Evolutionary conservation across 2,329 filamentous ascomycete species (phyloP).

Genomic region (Fusarium guadeloupense): DNA sequence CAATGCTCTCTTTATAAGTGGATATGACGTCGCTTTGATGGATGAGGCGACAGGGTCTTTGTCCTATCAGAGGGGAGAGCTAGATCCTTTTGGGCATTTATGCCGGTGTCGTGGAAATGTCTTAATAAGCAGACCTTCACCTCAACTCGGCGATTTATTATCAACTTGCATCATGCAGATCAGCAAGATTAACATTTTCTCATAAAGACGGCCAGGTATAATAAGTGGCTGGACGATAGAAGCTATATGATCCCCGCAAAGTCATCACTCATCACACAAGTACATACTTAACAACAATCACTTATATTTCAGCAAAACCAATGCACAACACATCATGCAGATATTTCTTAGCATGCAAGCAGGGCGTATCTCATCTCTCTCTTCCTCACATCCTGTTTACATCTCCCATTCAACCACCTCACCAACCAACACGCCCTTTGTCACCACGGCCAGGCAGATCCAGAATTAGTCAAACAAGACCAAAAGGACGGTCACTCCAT

Average conservation of each 20-base stretch:
- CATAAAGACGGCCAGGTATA: neutral
- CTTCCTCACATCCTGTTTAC: slow-evolving; percentile 23
- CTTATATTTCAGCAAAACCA: slow-evolving; percentile 24
- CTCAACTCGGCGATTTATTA: neutral
- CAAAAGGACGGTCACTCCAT: slow-evolving; percentile 15
- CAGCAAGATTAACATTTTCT: neutral
- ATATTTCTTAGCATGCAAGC: slow-evolving; percentile 3
- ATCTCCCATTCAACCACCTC: slow-evolving; percentile 15
- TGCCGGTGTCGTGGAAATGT: neutral
- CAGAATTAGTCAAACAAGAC: slow-evolving; percentile 39
- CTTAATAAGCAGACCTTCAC: slow-evolving; percentile 28
- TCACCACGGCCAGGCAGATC: slow-evolving; percentile 40
- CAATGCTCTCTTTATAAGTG: slow-evolving; percentile 26
- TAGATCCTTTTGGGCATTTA: slow-evolving; percentile 27
- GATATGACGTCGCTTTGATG: slow-evolving; percentile 32
- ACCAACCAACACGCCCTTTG: slow-evolving; percentile 8
- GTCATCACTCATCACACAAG: neutral
- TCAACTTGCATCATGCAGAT: neutral
- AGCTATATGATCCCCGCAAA: neutral
- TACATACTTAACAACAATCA: neutral
- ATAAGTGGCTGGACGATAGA: neutral
- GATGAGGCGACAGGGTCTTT: slow-evolving; percentile 9
- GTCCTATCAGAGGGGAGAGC: slow-evolving; percentile 23
- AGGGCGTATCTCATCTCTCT: slow-evolving; percentile 21
- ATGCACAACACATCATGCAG: slow-evolving; percentile 3